Evolutionary conservation across 1,284 basidiomycete species (phyloP).

Genomic region (Malassezia caprae): DNA sequence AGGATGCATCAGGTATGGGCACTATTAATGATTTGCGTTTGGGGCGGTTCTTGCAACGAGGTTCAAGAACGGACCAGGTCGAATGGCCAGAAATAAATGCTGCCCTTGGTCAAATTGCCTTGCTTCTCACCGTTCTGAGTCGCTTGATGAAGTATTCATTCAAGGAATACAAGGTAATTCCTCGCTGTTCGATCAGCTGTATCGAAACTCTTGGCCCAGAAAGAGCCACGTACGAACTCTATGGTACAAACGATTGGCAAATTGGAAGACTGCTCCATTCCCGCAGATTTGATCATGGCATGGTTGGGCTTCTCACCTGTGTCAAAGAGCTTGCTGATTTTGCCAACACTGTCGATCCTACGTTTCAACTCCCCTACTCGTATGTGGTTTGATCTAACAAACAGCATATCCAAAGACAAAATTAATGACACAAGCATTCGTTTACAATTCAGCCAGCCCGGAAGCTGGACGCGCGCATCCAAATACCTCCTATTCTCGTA

Average conservation of each 20-base stretch:
- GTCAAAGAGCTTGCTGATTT: slow-evolving; percentile 78
- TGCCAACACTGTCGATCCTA: slow-evolving; percentile 61
- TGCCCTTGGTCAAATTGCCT: slow-evolving; percentile 90
- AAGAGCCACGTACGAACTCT: slow-evolving; percentile 31
- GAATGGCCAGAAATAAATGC: slow-evolving; percentile 99
- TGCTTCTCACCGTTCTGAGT: slow-evolving; percentile 72
- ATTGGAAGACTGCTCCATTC: slow-evolving; percentile 79
- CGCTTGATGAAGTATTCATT: slow-evolving; percentile 25
- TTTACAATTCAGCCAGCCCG: slow-evolving; percentile 77
- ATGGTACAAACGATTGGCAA: slow-evolving; percentile 56
- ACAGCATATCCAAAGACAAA: not conserved
- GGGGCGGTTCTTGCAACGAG: slow-evolving; percentile 66
- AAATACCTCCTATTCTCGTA: slow-evolving; percentile 72
- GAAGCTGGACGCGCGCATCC: slow-evolving; percentile 86
- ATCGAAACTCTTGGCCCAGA: slow-evolving; percentile 21
- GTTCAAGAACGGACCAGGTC: slow-evolving; percentile 56
- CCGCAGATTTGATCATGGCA: slow-evolving; percentile 84
- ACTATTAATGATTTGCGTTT: slow-evolving; percentile 92
- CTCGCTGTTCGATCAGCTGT: slow-evolving; percentile 32
- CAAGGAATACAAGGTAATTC: slow-evolving; percentile 22
- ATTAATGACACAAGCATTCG: slow-evolving; percentile 92
- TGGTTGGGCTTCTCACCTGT: slow-evolving; percentile 91
- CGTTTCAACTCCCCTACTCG: slow-evolving; percentile 74
- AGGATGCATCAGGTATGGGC: slow-evolving; percentile 67
- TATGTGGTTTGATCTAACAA: slow-evolving; percentile 50